Percentiles rank a stretch among this genome's conserved stretches.
Conservation (phyloP, 2,329 filamentous ascomycete genomes). For the Escovopsis sp. region DNA sequence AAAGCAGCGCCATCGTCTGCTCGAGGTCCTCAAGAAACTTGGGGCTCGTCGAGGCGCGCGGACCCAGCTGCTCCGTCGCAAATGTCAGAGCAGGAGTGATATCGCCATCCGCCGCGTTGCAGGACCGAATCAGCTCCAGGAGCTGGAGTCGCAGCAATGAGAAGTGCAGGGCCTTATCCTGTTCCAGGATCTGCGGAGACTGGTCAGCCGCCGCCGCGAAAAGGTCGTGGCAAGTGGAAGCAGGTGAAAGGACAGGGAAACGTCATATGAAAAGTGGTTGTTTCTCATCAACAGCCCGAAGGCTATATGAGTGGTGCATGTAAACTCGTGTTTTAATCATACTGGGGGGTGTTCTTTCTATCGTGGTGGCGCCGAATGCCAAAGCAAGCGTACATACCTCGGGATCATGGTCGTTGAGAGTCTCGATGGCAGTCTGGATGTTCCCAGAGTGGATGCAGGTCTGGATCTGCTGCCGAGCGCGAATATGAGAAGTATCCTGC, state of each 20-base stretch:
- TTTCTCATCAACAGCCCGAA: constrained; percentile 82
- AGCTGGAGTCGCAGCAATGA: constrained; percentile 78
- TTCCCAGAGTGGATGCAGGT: constrained; percentile 74
- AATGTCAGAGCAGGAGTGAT: constrained; percentile 73
- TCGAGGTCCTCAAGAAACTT: constrained; percentile 80
- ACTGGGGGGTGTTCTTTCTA: constrained; percentile 13
- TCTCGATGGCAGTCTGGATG: constrained; percentile 72
- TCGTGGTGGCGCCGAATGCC: neutral
- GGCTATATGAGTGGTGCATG: constrained; percentile 99
- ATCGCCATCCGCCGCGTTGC: constrained; percentile 53
- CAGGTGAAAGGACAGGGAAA: neutral
- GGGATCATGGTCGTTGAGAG: constrained; percentile 78
- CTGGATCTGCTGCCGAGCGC: constrained; percentile 67
- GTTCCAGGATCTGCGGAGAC: constrained; percentile 64
- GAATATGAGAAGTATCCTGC: constrained; percentile 58
- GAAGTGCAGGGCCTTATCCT: constrained; percentile 73
- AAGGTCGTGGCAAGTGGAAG: neutral
- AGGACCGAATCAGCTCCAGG: constrained; percentile 77
- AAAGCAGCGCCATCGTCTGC: constrained; percentile 79
- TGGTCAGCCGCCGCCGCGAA: constrained; percentile 4
- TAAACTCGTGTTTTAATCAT: constrained; percentile 87
- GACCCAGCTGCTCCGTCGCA: constrained; percentile 74
- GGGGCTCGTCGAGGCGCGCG: constrained; percentile 66
- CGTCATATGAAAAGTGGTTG: constrained; percentile 40
- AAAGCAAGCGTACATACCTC: constrained; percentile 49